Evolutionary conservation across 1,284 basidiomycete species (phyloP), one percentile per base, ranked within the genome.

Genomic region (Sutorius eximius): DNA sequence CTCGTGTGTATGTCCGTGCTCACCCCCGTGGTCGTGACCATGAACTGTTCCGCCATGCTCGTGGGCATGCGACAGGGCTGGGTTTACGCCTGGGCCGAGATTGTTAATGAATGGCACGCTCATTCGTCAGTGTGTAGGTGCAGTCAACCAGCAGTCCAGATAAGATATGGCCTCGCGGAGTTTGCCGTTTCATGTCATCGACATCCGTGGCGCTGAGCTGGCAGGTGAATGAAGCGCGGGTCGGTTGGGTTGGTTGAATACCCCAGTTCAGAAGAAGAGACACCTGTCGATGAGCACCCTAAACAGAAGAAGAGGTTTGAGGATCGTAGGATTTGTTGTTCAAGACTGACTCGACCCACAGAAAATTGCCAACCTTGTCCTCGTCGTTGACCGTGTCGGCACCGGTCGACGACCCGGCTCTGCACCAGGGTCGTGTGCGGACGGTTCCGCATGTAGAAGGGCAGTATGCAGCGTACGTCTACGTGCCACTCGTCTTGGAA

Each of bases 1-100:
- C 60, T 95, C 94, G 70, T 96, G 94, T 0, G 93, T 93, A 65
- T 95, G 93, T 2, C 93, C 93, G 68, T 95, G 92, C 56, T 93
- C 91, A 55, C 70, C 76, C 18, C 79, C 78, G 57, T 76, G 76
- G 30, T 77, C 70, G 57, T 79, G 77, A 34, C 41, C 59, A 13
- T 70, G 68, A 59, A 61, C 51, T 60, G 30, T 57, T 3, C 55
- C 63, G 18, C 66, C 62, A 24, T 37, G 66, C 37, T 78, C 77
- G 57, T 79, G 81, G 7, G 71, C 67, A 61, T 81, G 75, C 13
- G 71, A 62, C n/a, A 66, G 61, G 13, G 68, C 44, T 27, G 75
- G 62, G 29, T 64, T 71, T 12, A 72, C 64, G 13, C 65, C 64
- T 7, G 73, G 63, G 30, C 71, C 63, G 37, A 87, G 77, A 60